Evolutionary conservation across 2,329 filamentous ascomycete genomes (phyloP), one percentile per base, ranked within the genome.

Genomic region (Aspergillus pseudoviridinutans): DNA sequence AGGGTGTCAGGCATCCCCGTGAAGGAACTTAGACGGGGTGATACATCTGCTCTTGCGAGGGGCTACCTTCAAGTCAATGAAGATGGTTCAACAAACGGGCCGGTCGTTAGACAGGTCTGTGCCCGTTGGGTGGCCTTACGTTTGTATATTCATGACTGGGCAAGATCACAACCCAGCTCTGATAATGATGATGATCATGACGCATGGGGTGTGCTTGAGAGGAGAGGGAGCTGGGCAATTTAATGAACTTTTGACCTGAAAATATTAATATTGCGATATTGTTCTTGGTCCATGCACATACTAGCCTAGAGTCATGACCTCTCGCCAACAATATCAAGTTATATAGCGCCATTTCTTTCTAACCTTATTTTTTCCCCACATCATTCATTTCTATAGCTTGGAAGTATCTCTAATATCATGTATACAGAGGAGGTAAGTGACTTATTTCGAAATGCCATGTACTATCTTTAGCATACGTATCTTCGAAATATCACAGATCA

Each of bases 101-200:
- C 83, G 75, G 64, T 75, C 71, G 72, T 64, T 53, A 70, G 71
- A 25, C 73, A 78, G 51, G 74, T 72, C 74, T 89, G 89, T 79
- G 80, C 87, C 54, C 83, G 93, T 54, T 97, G 93, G 93, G 86
- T 83, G 68, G 93, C 93, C 1, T 79, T 97, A 47, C 88, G 87
- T 68, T 71, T 87, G 44, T 97, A 97, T 72, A 89, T 97, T 42
- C 82, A 82, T 41, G 92, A 96, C 72, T 97, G 93, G 93, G 92
- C 89, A 25, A 82, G 88, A 56, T 92, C 96, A 74, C 90, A 95
- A 71, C 91, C 92, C 4, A 82, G 85, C 60, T 85, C 68, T 4
- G 75, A 85, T 64, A 78, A 80, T 56, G 79, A 84, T 61, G 64
- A 67, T 25, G 80, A 81, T 54, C 79, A 83, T 3, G 74, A 84